Percentiles rank a stretch among this genome's conserved stretches.
These are phyloP conservation scores for Ustilago tritici DNA, from an alignment of 1,284 basidiomycete species.

Conservation along the genomic window DNA sequence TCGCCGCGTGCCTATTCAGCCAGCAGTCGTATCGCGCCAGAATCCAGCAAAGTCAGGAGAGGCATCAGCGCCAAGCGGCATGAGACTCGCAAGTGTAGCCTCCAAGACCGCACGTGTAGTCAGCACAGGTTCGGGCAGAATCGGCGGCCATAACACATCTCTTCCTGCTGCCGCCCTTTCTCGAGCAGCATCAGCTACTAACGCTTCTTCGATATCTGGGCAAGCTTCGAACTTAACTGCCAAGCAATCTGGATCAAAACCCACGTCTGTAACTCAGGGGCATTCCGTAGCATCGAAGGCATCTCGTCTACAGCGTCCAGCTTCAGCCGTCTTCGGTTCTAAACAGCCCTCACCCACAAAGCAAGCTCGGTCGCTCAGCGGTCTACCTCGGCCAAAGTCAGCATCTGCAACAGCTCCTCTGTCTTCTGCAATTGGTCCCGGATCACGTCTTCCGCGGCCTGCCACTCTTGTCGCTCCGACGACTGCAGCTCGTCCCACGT, in stretches of 20 bases:
- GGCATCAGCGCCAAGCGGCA: background rate
- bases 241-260: conserved; percentile 2
- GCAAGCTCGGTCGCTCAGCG: conserved; percentile 27
- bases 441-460: conserved; percentile 40
- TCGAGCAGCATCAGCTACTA: conserved; percentile 1
- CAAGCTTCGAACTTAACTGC: background rate
- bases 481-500: conserved; percentile 2
- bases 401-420: conserved; percentile 4
- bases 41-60: conserved; percentile 9
- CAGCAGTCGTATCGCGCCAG: conserved; percentile 9
- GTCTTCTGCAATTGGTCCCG: conserved; percentile 15
- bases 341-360: conserved; percentile 29
- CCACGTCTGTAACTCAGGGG: conserved; percentile 7
- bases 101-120: conserved; percentile 28
- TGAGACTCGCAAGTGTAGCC: conserved; percentile 31
- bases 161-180: conserved; percentile 28
- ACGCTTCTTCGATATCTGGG: background rate
- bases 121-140: conserved; percentile 21
- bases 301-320: conserved; percentile 28
- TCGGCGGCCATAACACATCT: conserved; percentile 20
- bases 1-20: conserved; percentile 32
- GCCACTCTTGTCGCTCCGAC: conserved; percentile 17
- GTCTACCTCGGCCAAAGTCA: conserved; percentile 33
- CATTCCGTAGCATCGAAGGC: conserved; percentile 41
- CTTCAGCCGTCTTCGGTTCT: conserved; percentile 21